Base-by-base conservation (phyloP, 345 rosid genomes). In the Chamaenerion angustifolium region DNA sequence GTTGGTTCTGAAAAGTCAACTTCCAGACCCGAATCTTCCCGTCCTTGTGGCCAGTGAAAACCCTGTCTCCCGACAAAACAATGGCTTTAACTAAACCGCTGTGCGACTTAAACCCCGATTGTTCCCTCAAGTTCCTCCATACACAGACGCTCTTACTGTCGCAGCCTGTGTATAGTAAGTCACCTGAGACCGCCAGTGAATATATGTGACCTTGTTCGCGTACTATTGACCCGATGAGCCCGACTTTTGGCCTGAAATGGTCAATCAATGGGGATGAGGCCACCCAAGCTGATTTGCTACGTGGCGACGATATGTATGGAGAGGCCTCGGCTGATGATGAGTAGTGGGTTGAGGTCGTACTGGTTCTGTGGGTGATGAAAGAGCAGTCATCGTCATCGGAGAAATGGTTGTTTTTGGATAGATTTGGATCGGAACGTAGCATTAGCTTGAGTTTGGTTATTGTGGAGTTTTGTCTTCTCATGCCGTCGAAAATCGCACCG, bases 1-100 rank as follows among this genome's bases (percentile, higher is more conserved):
- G 47, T 8, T 66, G 59, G 40, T 45, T 64, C 64, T 57, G 57
- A 1, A 51, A 56, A 12, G 62, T 42, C 21, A 52, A 52, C 61
- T 55, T 71, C 76, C 76, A 71, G 10, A 64, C 67, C 19, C 76
- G 60, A 16, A 71, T 71, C 67, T 57, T 57, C 11, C 60, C 60
- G 16, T 57, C 60, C 46, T 57, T 52, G 53, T 48, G 60, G 14
- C 60, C 76, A 1, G 76, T 71, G 64, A 67, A 71, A 43, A 71
- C 62, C 59, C 60, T 64, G n/a, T 64, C 67, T 0, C 66, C 69
- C 0, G 59, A 51, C n/a, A 71, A 43, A 12, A 64, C 57, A 16
- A 71, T 71, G 5, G 72, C 72, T 44, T 71, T 68, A 37, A 71
- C 76, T 52, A 71, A 51, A 0, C 76, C 76, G 42, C 76, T 71